Percentiles rank a stretch among this genome's conserved stretches.
Conservation (phyloP, 2,329 filamentous ascomycete genomes). For the Aspergillus phoenicis region DNA sequence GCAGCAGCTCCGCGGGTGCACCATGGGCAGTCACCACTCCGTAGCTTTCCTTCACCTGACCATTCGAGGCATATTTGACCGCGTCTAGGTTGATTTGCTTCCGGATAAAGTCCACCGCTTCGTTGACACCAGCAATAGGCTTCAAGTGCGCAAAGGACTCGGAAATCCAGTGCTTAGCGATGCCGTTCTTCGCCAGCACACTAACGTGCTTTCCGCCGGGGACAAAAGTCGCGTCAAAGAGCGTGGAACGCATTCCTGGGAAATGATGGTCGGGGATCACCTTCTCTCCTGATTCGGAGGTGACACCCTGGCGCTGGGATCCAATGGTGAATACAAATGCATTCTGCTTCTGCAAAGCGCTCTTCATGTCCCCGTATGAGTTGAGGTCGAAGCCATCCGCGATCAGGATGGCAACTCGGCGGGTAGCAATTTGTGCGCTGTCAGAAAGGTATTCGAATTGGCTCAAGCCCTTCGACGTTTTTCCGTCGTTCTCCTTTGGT, state of each 20-base stretch:
- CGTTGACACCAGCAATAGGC: conserved; percentile 70
- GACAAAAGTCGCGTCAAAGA: conserved; percentile 79
- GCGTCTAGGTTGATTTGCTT: conserved; percentile 32
- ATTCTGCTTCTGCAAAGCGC: conserved; percentile 61
- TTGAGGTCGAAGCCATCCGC: conserved; percentile 73
- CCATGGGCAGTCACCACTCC: conserved; percentile 38
- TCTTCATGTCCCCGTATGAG: conserved; percentile 67
- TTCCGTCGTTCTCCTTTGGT: conserved; percentile 65
- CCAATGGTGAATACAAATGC: conserved; percentile 75
- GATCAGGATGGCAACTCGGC: conserved; percentile 73
- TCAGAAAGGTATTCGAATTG: conserved; percentile 68
- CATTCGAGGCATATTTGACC: conserved; percentile 28
- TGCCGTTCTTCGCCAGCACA: conserved; percentile 68
- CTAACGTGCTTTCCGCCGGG: conserved; percentile 68
- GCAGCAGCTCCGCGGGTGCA: conserved; percentile 24
- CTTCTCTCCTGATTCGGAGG: conserved; percentile 60
- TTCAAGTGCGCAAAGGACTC: conserved; percentile 84
- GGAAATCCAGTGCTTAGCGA: conserved; percentile 74
- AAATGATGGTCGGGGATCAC: conserved; percentile 75
- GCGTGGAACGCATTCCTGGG: conserved; percentile 72
- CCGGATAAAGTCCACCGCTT: conserved; percentile 36
- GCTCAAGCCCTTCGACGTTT: conserved; percentile 62
- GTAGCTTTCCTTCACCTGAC: conserved; percentile 33
- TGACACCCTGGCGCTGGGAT: conserved; percentile 67
- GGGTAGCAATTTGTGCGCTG: conserved; percentile 68